Evolutionary conservation across 2,329 filamentous ascomycete genomes (phyloP).

Genomic region (Epichloe brachyelytri): DNA sequence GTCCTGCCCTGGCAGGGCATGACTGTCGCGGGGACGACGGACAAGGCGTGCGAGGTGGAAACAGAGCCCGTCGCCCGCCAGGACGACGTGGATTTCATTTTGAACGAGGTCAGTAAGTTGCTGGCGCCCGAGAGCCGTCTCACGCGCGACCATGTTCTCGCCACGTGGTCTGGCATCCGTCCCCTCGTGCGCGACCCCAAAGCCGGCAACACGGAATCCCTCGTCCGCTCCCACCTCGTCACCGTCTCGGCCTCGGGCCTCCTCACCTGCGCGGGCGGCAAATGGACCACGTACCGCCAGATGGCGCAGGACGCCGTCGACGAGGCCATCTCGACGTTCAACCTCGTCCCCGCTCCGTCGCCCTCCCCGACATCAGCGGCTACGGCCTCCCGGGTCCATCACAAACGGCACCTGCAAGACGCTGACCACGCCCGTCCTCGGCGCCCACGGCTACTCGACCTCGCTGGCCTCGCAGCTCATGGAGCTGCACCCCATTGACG

Average conservation of each 20-base stretch:
- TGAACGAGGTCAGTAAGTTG: conserved; percentile 66
- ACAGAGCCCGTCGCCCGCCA: conserved; percentile 60
- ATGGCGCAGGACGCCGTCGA: conserved; percentile 83
- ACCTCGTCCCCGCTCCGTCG: conserved; percentile 36
- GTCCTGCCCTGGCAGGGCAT: conserved; percentile 80
- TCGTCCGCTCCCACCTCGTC: conserved; percentile 71
- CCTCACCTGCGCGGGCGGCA: conserved; percentile 69
- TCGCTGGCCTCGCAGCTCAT: conserved; percentile 21
- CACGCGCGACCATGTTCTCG: conserved; percentile 60
- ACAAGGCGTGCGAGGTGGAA: conserved; percentile 56
- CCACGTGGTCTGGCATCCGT: conserved; percentile 70
- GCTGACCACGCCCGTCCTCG: conserved; percentile 58
- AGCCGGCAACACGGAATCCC: conserved; percentile 68
- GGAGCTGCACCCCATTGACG: conserved; percentile 24
- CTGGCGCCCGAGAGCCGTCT: conserved; percentile 64
- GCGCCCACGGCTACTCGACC: conserved; percentile 55
- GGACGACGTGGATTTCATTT: conserved; percentile 70
- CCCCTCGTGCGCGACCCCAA: conserved; percentile 71
- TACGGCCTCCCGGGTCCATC: conserved; percentile 32
- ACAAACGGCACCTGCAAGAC: conserved; percentile 65
- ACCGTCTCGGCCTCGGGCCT: conserved; percentile 63
- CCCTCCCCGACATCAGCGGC: conserved; percentile 53
- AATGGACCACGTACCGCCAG: conserved; percentile 82
- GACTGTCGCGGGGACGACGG: conserved; percentile 74
- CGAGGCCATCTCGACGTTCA: conserved; percentile 56